Percentiles rank a stretch among this genome's conserved stretches.
These are phyloP conservation scores for Raffaelea ambrosiae DNA, from an alignment of 2,329 filamentous ascomycete genomes.

Conservation along the genomic window DNA sequence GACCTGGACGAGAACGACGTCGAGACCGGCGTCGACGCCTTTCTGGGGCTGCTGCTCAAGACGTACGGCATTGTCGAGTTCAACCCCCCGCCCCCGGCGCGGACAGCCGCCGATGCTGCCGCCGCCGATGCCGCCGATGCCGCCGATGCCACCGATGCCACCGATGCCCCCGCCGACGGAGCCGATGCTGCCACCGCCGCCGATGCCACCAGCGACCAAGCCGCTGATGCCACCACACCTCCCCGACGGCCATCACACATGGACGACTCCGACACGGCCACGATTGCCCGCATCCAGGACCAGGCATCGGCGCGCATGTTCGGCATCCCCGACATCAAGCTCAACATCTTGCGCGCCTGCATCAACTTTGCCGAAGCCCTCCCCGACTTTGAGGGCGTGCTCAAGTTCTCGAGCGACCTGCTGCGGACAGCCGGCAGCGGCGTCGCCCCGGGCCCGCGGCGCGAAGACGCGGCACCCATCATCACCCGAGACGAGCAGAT, in stretches of 20 bases:
- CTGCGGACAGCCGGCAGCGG: constrained; percentile 75
- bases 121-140: constrained; percentile 5
- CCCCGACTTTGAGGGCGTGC: constrained; percentile 83
- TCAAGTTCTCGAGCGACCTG: constrained; percentile 77
- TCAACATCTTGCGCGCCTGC: constrained; percentile 80
- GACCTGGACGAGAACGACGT: constrained; percentile 57
- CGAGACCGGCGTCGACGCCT: constrained; percentile 56
- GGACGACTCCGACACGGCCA: constrained; percentile 42
- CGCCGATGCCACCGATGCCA: not conserved
- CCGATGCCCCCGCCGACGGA: too few relatives aligned
- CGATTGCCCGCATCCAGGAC: constrained; percentile 48
- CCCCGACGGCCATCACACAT: too few relatives aligned
- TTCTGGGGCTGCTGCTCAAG: constrained; percentile 52
- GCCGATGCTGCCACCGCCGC: constrained; percentile 14
- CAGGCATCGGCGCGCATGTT: constrained; percentile 56
- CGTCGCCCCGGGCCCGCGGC: constrained; percentile 62
- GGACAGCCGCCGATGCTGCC: too few relatives aligned
- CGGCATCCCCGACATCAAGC: constrained; percentile 71
- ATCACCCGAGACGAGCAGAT: constrained; percentile 78
- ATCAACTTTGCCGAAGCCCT: constrained; percentile 91
- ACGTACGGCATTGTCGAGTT: constrained; percentile 56
- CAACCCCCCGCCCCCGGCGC: constrained; percentile 17
- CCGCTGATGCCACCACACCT: too few relatives aligned
- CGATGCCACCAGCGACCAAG: too few relatives aligned
- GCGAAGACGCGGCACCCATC: constrained; percentile 60